These are phyloP conservation scores for Cantharellus anzutake DNA, from an alignment of 768 basidiomycete species.

Conservation along the genomic window DNA sequence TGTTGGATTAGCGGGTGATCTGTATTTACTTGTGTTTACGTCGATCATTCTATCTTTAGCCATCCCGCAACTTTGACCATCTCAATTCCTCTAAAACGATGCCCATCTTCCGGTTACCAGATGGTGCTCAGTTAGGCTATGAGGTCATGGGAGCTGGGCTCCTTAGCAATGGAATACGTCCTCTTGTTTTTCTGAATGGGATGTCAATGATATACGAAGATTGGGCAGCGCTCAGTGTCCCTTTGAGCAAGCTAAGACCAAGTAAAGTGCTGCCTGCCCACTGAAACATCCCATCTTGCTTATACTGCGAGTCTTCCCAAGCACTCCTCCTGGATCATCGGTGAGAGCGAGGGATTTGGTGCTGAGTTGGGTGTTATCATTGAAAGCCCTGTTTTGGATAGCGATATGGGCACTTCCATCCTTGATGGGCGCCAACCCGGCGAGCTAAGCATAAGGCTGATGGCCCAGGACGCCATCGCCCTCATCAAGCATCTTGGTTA, in stretches of 20 bases:
- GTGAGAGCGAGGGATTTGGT: too few relatives aligned
- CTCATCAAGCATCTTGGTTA: not conserved
- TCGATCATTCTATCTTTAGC: too few relatives aligned
- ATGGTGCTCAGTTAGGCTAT: not conserved
- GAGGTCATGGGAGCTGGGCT: not conserved
- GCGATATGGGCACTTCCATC: not conserved
- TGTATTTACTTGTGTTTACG: too few relatives aligned
- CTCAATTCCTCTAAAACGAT: too few relatives aligned
- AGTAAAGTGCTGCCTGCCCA: not conserved
- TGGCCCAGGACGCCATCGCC: not conserved
- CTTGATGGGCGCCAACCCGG: not conserved
- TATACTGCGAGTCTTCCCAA: too few relatives aligned
- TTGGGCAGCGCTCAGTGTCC: not conserved
- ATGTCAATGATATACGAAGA: not conserved
- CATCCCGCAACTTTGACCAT: too few relatives aligned
- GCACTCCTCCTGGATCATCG: too few relatives aligned
- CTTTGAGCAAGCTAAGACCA: not conserved
- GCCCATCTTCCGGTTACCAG: not conserved
- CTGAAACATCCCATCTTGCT: too few relatives aligned
- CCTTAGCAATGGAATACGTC: not conserved
- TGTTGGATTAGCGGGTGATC: too few relatives aligned
- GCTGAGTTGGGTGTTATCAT: too few relatives aligned
- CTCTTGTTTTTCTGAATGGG: not conserved
- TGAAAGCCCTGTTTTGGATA: not conserved
- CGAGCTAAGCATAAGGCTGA: not conserved